Conservation (phyloP, 768 basidiomycete species). For the Dacryopinax primogenitus region DNA sequence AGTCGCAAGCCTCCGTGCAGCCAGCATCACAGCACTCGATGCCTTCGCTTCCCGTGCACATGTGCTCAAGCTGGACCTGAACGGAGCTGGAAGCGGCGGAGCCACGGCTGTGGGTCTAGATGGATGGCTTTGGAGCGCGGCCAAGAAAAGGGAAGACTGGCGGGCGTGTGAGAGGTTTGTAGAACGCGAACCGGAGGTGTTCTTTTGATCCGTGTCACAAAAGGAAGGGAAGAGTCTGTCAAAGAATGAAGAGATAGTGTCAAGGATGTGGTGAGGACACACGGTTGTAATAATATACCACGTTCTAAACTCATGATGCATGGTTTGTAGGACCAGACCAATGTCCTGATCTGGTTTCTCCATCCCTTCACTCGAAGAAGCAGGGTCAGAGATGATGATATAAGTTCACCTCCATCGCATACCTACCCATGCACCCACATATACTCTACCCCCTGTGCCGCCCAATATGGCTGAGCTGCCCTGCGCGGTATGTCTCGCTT, state of each 20-base stretch:
- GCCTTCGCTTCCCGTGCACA: neutral
- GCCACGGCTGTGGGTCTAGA: neutral
- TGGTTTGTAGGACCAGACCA: no score
- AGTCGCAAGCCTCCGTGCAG: conserved; percentile 1
- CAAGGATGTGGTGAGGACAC: no score
- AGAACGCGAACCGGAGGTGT: neutral
- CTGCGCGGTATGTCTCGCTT: neutral
- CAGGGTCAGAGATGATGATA: no score
- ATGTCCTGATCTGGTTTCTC: no score
- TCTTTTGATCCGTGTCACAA: neutral
- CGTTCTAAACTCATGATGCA: no score
- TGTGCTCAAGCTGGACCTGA: neutral
- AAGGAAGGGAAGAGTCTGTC: neutral
- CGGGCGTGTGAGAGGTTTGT: neutral
- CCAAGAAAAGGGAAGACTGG: neutral
- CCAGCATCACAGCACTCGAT: neutral
- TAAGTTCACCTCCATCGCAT: no score
- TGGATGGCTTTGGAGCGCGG: neutral
- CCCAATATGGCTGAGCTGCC: neutral
- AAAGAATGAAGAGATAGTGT: neutral
- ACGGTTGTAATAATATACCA: no score
- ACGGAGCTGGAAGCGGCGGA: neutral
- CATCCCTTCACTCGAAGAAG: no score
- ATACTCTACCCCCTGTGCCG: neutral
- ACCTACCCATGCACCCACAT: neutral